Evolutionary conservation across 768 basidiomycete species (phyloP), one percentile per base, ranked within the genome.

Genomic region (Leccinum broughii): DNA sequence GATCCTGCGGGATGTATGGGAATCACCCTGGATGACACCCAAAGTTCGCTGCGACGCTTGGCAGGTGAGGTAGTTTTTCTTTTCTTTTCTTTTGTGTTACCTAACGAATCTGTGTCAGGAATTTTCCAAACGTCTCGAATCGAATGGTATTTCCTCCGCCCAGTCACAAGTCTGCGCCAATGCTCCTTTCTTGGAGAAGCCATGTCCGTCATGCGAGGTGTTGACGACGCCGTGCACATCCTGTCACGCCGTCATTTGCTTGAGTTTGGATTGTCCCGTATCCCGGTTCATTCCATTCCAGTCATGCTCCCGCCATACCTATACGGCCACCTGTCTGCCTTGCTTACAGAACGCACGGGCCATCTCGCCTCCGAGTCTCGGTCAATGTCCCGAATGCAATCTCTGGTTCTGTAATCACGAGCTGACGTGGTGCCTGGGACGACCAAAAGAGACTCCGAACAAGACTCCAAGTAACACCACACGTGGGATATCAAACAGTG

Each of bases 391-490:
- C 17, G 15, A 54, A 11, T 71, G 67, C 52, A 13, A 60, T 24
- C 58, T 61, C 51, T 71, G 69, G 69, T 66, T 60, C 51, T 69
- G 67, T 50, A 7, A 22, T 11, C 9, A 0, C 5, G 70, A 71
- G 5, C 22, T 70, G 58, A 60, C 32, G 3, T 71, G 69, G 69
- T 71, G 69, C 52, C 50, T 56, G 1, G 69, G 70, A 26, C 67
- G 70, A 54, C 69, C 69, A 1, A 66, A 39, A 37, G 52, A 60
- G 0, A 48, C 15, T 37, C 1, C 14, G 13, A 14, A 37, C 35
- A 0, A 35, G 35, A 35, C 13, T 37, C 35, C 35, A 15, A 50
- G 55, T 9, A 3, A 26, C 15, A 22, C 41, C 11, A 32, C 54
- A 6, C 10, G 30, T 30, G 30, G 30, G 0, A 26, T 55, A 10